These are phyloP conservation scores for Monilinia fructicola DNA, from an alignment of 2,329 filamentous ascomycete genomes.

Conservation along the genomic window DNA sequence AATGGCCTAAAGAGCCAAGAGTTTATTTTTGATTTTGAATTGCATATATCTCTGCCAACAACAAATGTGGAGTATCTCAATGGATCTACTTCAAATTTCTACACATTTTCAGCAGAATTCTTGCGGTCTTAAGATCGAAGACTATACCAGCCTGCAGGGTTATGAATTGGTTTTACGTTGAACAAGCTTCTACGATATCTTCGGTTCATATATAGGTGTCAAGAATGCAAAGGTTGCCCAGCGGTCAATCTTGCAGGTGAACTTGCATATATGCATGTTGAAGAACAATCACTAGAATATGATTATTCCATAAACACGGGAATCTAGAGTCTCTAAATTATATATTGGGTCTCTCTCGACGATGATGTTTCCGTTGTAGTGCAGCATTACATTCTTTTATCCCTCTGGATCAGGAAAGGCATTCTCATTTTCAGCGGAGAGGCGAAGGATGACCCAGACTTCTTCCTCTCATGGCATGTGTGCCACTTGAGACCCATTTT, in stretches of 20 bases:
- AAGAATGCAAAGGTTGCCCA: not conserved
- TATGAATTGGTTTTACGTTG: not conserved
- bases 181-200: not conserved
- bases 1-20: too few relatives aligned
- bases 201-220: not conserved
- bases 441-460: not conserved
- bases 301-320: not conserved
- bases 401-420: too few relatives aligned
- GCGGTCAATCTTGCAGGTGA: not conserved
- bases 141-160: not conserved
- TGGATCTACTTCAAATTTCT: not conserved
- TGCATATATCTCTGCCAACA: not conserved
- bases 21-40: not conserved
- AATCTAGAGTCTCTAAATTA: not conserved
- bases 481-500: not conserved
- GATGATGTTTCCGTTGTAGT: not conserved
- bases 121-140: not conserved
- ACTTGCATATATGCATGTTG: not conserved
- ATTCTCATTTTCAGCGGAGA: not conserved
- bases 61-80: not conserved
- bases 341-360: too few relatives aligned
- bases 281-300: not conserved
- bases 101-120: not conserved
- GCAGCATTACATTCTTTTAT: not conserved
- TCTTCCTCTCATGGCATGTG: not conserved